Percentiles rank a stretch among this genome's conserved stretches.
These are phyloP conservation scores for Pistacia integerrima DNA, from an alignment of 345 rosid species.

Conservation along the genomic window DNA sequence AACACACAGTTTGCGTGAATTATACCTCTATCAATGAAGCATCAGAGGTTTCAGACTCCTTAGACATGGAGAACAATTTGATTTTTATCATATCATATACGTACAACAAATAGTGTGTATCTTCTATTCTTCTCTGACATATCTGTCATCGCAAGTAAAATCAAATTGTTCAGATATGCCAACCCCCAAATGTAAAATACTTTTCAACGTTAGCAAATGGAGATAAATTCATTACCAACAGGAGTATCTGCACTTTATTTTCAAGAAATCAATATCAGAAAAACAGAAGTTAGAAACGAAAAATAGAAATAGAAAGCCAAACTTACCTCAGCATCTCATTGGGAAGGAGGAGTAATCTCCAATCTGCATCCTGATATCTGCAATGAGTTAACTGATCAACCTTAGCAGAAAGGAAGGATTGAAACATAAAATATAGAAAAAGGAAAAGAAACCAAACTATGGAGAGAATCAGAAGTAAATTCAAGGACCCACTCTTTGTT, in stretches of 20 bases:
- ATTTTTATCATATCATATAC: too few relatives aligned
- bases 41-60: too few relatives aligned
- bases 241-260: not conserved
- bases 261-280: not conserved
- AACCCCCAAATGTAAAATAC: too few relatives aligned
- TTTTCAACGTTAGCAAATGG: too few relatives aligned
- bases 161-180: too few relatives aligned
- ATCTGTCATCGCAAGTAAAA: too few relatives aligned
- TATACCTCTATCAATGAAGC: too few relatives aligned
- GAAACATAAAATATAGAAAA: not conserved
- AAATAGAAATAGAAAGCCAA: not conserved
- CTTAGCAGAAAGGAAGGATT: not conserved
- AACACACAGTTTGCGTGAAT: too few relatives aligned
- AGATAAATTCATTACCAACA: not conserved
- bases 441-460: constrained; percentile 1
- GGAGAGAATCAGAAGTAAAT: constrained; percentile 5
- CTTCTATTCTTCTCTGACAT: too few relatives aligned
- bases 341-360: constrained; percentile 95
- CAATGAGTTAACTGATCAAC: constrained; percentile 33
- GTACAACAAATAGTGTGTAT: too few relatives aligned
- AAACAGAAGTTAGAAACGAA: not conserved
- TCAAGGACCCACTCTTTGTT: constrained; percentile 68
- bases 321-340: constrained; percentile 74
- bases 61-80: too few relatives aligned
- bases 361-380: constrained; percentile 96